A percentile compares a stretch with the other conserved stretches of the same genome.
These are phyloP conservation scores for Hirsutella minnesotensis DNA, from an alignment of 2,329 filamentous ascomycete species.

Conservation along the genomic window DNA sequence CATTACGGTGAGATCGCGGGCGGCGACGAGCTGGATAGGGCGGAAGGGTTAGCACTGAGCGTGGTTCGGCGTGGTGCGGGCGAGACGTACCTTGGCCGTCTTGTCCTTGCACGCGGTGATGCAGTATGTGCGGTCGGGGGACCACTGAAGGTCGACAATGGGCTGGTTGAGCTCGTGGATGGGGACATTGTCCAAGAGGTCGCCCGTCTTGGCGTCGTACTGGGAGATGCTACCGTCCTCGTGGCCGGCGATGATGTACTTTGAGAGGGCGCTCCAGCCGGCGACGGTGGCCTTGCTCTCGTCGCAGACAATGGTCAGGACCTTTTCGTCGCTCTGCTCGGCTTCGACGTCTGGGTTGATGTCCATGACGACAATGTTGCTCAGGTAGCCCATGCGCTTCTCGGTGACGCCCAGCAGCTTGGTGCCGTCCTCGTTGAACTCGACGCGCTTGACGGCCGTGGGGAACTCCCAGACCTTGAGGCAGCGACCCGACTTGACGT, in stretches of 20 bases:
- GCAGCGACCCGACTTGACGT: conserved; percentile 82
- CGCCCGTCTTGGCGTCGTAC: conserved; percentile 87
- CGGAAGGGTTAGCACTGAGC: conserved; percentile 5
- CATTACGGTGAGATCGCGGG: conserved; percentile 76
- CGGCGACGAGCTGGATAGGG: conserved; percentile 56
- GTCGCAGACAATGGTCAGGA: conserved; percentile 80
- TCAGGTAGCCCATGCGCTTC: conserved; percentile 94
- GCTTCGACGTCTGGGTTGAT: conserved; percentile 74
- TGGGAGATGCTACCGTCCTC: conserved; percentile 88
- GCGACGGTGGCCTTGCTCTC: conserved; percentile 96
- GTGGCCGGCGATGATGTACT: conserved; percentile 96
- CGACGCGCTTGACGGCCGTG: conserved; percentile 93
- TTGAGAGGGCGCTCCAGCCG: conserved; percentile 86
- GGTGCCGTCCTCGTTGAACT: conserved; percentile 90
- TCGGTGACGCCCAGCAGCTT: conserved; percentile 90
- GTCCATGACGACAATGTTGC: conserved; percentile 86
- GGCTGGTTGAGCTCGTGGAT: conserved; percentile 73
- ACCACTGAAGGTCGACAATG: conserved; percentile 94
- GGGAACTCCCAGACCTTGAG: conserved; percentile 97
- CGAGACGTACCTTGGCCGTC: conserved; percentile 61
- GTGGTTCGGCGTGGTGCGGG: background rate
- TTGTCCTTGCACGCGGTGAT: conserved; percentile 98
- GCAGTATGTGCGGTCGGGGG: conserved; percentile 88
- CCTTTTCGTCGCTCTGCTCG: conserved; percentile 74
- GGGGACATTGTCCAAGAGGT: conserved; percentile 67